These are phyloP conservation scores for Russula sp. DNA, from an alignment of 768 basidiomycete species.

Conservation along the genomic window DNA sequence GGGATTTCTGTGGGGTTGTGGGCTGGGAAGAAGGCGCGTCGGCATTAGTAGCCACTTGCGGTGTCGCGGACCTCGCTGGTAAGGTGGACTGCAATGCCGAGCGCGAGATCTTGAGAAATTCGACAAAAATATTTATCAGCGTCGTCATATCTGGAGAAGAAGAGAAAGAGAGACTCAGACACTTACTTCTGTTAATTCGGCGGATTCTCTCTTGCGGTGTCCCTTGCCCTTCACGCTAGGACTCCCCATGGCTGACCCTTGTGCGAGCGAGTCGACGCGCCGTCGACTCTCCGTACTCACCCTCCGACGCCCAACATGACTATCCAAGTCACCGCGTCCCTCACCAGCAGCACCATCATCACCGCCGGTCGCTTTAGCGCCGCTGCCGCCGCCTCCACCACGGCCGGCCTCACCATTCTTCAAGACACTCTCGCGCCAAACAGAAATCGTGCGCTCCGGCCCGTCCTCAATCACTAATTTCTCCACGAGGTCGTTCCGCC, in stretches of 20 bases:
- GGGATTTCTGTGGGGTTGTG: constrained; percentile 23
- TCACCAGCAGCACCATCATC: constrained; percentile 12
- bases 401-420: constrained; percentile 31
- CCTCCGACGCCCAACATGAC: constrained; percentile 32
- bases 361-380: neutral
- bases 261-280: constrained; percentile 18
- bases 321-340: constrained; percentile 30
- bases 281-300: constrained; percentile 23
- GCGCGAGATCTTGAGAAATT: constrained; percentile 6
- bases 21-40: constrained; percentile 9
- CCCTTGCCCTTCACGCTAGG: constrained; percentile 29
- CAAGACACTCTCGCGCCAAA: constrained; percentile 40
- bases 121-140: neutral
- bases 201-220: constrained; percentile 29
- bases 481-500: constrained; percentile 36
- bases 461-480: constrained; percentile 38
- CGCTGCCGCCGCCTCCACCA: neutral
- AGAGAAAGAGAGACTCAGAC: neutral
- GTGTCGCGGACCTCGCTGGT: constrained; percentile 21
- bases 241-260: constrained; percentile 4
- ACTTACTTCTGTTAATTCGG: constrained; percentile 36
- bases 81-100: constrained; percentile 18
- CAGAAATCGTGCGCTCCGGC: constrained; percentile 38
- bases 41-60: constrained; percentile 4
- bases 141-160: neutral